Conservation (phyloP, 2,329 filamentous ascomycete genomes). For the Sporothrix mexicana region DNA sequence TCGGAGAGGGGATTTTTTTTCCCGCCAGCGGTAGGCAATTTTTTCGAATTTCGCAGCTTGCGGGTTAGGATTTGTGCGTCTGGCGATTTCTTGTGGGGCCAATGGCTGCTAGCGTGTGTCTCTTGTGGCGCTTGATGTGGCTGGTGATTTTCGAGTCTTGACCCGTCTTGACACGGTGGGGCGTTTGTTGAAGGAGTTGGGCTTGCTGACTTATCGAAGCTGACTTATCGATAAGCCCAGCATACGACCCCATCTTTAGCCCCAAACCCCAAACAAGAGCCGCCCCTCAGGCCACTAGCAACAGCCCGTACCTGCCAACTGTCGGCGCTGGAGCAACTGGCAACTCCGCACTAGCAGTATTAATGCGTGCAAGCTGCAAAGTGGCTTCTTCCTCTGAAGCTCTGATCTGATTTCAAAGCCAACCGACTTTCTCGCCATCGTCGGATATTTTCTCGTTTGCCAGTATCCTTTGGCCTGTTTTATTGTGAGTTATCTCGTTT, state of each 20-base stretch:
- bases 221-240: slow-evolving; percentile 33
- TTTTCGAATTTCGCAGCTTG: slow-evolving; percentile 33
- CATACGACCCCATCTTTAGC: neutral
- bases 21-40: slow-evolving; percentile 10
- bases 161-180: neutral
- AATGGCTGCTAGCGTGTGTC: neutral
- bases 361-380: slow-evolving; percentile 36
- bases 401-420: slow-evolving; percentile 34
- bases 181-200: no score
- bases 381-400: slow-evolving; percentile 35
- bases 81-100: slow-evolving; percentile 8
- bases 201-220: no score
- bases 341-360: neutral
- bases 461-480: neutral
- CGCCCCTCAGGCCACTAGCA: neutral
- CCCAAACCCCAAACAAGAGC: neutral
- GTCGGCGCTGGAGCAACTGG: neutral
- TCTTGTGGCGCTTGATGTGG: slow-evolving; percentile 21
- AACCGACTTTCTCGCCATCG: neutral
- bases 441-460: neutral
- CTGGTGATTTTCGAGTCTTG: neutral
- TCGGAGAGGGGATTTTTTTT: slow-evolving; percentile 29
- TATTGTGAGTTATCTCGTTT: neutral
- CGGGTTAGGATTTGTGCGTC: slow-evolving; percentile 36
- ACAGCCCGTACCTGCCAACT: slow-evolving; percentile 9